phyloP scores from a whole-genome alignment of 352 stramenopile species.

The Pythium rishiriense region DNA sequence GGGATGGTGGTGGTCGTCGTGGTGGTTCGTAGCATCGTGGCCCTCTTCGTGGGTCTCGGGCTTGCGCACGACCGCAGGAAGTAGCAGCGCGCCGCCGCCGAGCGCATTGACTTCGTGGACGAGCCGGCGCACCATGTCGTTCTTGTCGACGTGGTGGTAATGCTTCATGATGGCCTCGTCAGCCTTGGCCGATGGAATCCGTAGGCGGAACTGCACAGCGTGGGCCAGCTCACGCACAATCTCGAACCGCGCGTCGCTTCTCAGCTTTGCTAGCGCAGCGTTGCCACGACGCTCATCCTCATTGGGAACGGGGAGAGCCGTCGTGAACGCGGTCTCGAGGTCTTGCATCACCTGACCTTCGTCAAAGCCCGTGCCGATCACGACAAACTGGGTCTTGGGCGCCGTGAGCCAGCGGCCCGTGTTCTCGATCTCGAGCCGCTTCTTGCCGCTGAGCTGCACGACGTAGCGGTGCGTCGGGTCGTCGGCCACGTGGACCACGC shows the following conservation, averaged over 20 bases:
- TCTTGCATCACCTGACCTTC: conserved; percentile 30
- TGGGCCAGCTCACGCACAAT: conserved; percentile 28
- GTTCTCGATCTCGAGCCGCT: conserved; percentile 67
- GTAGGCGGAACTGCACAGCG: conserved; percentile 48
- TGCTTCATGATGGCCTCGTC: conserved; percentile 69
- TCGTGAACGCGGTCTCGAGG: conserved; percentile 35
- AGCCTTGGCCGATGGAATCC: conserved; percentile 47
- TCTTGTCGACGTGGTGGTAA: conserved; percentile 74
- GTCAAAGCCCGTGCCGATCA: conserved; percentile 57
- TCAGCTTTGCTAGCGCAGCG: conserved; percentile 34
- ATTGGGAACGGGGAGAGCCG: conserved; percentile 14
- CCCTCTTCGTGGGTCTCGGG: no score
- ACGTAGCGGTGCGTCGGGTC: conserved; percentile 61
- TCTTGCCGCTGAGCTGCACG: conserved; percentile 68
- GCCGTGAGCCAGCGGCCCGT: conserved; percentile 52
- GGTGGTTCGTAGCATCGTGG: conserved; percentile 13
- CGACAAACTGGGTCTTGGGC: conserved; percentile 72
- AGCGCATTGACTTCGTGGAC: conserved; percentile 63
- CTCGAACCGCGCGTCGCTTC: conserved; percentile 53
- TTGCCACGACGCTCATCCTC: no score
- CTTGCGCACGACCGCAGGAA: conserved; percentile 10
- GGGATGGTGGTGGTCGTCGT: neutral
- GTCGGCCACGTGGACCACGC: conserved; percentile 65
- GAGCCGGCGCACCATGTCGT: conserved; percentile 57
- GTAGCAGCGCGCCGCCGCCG: conserved; percentile 47